Evolutionary conservation across 352 stramenopile species (phyloP).

Genomic region (Phytopythium helicoides): DNA sequence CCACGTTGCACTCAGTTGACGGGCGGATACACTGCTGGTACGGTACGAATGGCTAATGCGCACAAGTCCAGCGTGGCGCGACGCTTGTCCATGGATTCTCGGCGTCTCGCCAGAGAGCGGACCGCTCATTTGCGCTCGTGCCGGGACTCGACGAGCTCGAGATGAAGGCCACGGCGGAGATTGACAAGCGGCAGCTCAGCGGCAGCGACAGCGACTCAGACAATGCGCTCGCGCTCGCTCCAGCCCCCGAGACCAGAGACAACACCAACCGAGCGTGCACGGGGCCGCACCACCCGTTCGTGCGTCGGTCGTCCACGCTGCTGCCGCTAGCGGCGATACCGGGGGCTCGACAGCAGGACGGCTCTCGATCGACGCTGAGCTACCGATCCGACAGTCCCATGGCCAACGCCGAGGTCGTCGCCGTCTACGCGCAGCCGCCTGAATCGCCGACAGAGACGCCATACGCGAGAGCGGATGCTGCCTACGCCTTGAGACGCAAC

Average conservation of each 20-base stretch:
- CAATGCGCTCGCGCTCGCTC: not conserved
- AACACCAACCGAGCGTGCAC: not conserved
- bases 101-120: not conserved
- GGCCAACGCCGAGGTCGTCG: not conserved
- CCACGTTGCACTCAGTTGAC: not conserved
- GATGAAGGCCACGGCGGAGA: not conserved
- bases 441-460: not conserved
- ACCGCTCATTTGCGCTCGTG: not conserved
- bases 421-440: not conserved
- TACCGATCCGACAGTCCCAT: not conserved
- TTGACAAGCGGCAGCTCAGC: not conserved
- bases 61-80: not conserved
- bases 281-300: not conserved
- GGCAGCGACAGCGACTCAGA: not conserved
- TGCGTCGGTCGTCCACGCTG: not conserved
- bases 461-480: not conserved
- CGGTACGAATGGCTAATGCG: not conserved
- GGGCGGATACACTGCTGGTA: constrained; percentile 1
- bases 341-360: not conserved
- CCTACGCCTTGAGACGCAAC: not conserved
- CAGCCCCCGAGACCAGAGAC: not conserved
- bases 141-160: not conserved
- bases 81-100: not conserved
- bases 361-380: not conserved
- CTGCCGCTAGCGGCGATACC: constrained; percentile 1